phyloP scores from a whole-genome alignment of 805 yeast species.

The Starmerella gropengiesseri region DNA sequence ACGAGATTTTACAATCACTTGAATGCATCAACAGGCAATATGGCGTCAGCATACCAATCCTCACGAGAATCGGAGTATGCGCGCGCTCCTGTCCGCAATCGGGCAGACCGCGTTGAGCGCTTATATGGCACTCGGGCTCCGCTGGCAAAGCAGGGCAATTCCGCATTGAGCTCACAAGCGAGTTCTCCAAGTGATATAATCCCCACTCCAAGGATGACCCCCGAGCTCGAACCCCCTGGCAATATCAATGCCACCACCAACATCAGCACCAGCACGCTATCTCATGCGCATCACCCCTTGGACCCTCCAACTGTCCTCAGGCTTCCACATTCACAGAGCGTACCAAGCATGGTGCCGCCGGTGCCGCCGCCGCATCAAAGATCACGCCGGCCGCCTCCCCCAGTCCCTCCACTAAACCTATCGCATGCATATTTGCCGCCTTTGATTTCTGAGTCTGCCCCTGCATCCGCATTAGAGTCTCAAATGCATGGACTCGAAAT shows the following conservation, averaged over 20 bases:
- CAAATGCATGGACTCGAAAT: conserved; percentile 2
- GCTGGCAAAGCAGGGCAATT: too few species aligned
- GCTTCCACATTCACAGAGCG: neutral
- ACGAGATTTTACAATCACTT: neutral
- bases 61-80: conserved; percentile 4
- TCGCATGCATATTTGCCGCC: neutral
- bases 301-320: neutral
- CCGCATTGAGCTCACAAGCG: too few species aligned
- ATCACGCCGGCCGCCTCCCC: conserved; percentile 1
- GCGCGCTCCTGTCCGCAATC: neutral
- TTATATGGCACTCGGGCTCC: neutral
- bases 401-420: neutral
- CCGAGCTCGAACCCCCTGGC: too few species aligned
- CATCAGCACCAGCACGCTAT: too few species aligned
- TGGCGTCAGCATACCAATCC: conserved; percentile 1
- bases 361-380: neutral
- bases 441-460: neutral
- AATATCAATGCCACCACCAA: too few species aligned
- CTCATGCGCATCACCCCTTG: too few species aligned
- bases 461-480: neutral
- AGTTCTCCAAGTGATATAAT: too few species aligned
- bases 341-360: conserved; percentile 1
- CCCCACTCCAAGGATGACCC: too few species aligned
- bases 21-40: neutral
- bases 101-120: conserved; percentile 3